Percentiles rank a stretch among this genome's conserved stretches.
phyloP scores from a whole-genome alignment of 495 filamentous ascomycete species.

The Lentithecium fluviatile region DNA sequence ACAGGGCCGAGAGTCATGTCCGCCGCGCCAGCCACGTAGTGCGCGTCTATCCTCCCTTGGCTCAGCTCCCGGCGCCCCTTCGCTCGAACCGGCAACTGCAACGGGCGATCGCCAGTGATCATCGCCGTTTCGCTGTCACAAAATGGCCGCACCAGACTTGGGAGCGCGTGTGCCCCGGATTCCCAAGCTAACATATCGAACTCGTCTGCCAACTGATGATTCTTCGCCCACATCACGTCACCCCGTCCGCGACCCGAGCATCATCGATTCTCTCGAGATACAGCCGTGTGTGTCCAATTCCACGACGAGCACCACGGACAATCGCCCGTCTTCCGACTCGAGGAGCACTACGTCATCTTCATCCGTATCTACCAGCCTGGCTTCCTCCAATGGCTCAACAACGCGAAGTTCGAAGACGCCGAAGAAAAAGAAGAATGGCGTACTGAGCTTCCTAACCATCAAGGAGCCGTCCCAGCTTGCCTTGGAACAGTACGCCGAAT shows the following conservation, averaged over 20 bases:
- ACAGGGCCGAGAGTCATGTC: background rate
- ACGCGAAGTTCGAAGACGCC: constrained; percentile 4
- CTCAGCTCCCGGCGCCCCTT: background rate
- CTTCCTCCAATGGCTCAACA: constrained; percentile 12
- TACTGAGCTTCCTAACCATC: constrained; percentile 41
- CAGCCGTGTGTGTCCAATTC: background rate
- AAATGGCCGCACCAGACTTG: constrained; percentile 9
- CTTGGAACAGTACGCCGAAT: constrained; percentile 41
- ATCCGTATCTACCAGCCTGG: constrained; percentile 1
- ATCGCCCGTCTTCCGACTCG: constrained; percentile 5
- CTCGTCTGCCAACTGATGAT: constrained; percentile 18
- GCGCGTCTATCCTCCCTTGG: constrained; percentile 2
- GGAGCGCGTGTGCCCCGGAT: constrained; percentile 13
- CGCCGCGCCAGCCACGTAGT: constrained; percentile 1
- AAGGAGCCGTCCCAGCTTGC: constrained; percentile 44
- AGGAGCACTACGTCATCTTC: constrained; percentile 12
- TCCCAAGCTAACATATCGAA: constrained; percentile 31
- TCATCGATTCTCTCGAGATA: background rate
- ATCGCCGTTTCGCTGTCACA: constrained; percentile 19
- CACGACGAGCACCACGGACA: background rate
- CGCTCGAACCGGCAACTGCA: background rate
- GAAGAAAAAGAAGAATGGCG: constrained; percentile 37
- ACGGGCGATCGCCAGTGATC: constrained; percentile 20
- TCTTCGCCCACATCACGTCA: constrained; percentile 4
- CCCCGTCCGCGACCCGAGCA: background rate